phyloP scores from a whole-genome alignment of 139 green algal genomes.

The Micractinium sp. region DNA sequence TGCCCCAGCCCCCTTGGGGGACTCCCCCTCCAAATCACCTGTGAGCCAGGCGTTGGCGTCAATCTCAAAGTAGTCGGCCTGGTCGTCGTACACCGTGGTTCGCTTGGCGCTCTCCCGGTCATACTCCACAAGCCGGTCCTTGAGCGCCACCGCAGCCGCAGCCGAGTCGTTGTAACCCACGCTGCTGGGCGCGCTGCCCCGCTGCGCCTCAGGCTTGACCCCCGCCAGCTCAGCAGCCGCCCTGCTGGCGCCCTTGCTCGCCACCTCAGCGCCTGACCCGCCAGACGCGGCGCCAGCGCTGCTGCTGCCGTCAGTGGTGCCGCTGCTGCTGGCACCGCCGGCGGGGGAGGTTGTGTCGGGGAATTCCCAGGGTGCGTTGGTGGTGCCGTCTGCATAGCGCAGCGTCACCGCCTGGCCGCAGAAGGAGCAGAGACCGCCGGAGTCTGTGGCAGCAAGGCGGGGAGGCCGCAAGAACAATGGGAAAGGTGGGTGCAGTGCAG shows the following conservation, averaged over 20 bases:
- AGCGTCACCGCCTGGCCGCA: slow-evolving; percentile 72
- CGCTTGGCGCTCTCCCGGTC: slow-evolving; percentile 82
- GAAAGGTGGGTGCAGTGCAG: background rate
- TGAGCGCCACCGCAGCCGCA: slow-evolving; percentile 47
- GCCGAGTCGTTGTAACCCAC: slow-evolving; percentile 31
- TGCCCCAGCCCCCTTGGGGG: too few relatives aligned
- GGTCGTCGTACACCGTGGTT: slow-evolving; percentile 93
- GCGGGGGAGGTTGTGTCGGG: too few relatives aligned
- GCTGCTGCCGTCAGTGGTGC: background rate
- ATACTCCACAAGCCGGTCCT: slow-evolving; percentile 68
- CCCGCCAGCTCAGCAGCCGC: background rate
- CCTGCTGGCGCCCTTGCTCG: too few relatives aligned
- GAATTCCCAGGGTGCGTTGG: background rate
- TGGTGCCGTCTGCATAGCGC: slow-evolving; percentile 41
- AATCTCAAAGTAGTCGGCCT: slow-evolving; percentile 95
- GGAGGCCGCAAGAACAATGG: background rate
- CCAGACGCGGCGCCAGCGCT: background rate
- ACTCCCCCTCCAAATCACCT: slow-evolving; percentile 47
- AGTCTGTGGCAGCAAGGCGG: slow-evolving; percentile 50
- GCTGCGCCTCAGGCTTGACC: background rate
- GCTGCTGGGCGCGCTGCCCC: background rate
- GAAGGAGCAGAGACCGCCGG: slow-evolving; percentile 73
- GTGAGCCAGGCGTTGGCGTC: slow-evolving; percentile 92
- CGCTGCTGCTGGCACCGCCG: background rate
- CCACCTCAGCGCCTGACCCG: background rate